Conservation (phyloP, 2,329 filamentous ascomycete species). For the Penicillium sp. region DNA sequence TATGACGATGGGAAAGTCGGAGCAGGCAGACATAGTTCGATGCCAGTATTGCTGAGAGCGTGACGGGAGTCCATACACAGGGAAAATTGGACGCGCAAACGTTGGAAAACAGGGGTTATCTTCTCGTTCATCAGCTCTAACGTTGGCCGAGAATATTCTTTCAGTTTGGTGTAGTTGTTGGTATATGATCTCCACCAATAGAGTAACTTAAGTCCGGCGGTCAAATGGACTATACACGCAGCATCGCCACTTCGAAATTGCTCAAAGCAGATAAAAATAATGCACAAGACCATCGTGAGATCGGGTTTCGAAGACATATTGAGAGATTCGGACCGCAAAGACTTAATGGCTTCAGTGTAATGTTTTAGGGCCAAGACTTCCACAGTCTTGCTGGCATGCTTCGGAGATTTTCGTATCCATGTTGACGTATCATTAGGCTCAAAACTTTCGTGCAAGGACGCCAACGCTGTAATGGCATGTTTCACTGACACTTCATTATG, state of each 20-base stretch:
- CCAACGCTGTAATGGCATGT: slow-evolving; percentile 6
- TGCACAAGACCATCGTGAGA: background rate
- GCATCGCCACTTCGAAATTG: slow-evolving; percentile 11
- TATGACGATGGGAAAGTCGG: slow-evolving; percentile 5
- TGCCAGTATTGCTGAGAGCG: background rate
- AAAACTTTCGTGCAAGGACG: slow-evolving; percentile 6
- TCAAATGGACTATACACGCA: slow-evolving; percentile 4
- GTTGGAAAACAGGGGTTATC: slow-evolving; percentile 5
- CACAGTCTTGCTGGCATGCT: too few relatives aligned
- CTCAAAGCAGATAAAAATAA: slow-evolving; percentile 11
- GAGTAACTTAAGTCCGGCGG: background rate
- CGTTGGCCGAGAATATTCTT: slow-evolving; percentile 4
- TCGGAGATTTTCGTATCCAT: too few relatives aligned
- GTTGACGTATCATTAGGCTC: background rate
- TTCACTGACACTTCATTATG: slow-evolving; percentile 3
- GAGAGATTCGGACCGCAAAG: background rate
- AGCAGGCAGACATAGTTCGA: background rate
- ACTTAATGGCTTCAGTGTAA: slow-evolving; percentile 4
- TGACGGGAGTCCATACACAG: slow-evolving; percentile 12
- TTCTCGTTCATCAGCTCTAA: slow-evolving; percentile 6
- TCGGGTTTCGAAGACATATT: slow-evolving; percentile 3
- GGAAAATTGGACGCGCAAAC: slow-evolving; percentile 9
- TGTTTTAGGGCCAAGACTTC: background rate
- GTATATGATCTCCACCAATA: slow-evolving; percentile 9
- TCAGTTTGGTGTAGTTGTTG: background rate